Base-by-base conservation (phyloP, 2,329 filamentous ascomycete genomes). In the Ceratocystis albifundus region DNA sequence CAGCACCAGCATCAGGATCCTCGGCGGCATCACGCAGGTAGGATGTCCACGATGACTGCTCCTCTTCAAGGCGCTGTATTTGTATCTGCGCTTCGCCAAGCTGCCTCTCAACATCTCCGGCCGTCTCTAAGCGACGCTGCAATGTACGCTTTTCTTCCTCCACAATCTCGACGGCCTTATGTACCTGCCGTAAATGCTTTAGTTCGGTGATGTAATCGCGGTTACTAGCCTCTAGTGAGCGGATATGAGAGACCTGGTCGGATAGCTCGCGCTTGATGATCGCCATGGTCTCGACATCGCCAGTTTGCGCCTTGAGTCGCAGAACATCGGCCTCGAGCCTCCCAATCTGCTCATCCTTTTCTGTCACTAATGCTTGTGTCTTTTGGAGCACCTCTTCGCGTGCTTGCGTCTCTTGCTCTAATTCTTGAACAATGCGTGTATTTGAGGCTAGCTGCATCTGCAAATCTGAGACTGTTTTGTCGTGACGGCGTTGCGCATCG, bases 141-240 rank as follows among this genome's bases (percentile, higher is more conserved):
- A 99, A 77, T 0, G 85, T 84, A 69, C 89, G 82, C 79, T 97
- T 97, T 77, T 99, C 91, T 74, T 99, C 94, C 73, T 99, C 91
- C 0, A 97, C 88, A 1, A 99, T 84, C 72, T 96, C 90, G 1
- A 96, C 87, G n/a, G 89, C 90, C 76, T 89, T 93, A 74, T 91
- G 87, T 2, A 88, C 77, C 70, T 91, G 88, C 15, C 91, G 87
- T 46, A 95, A 81, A 70, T 91, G 88, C 71, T 88, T 90, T 45
- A 99, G 77, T 73, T 99, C 93, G 0, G 81, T 76, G 15, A 84
- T 79, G 72, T 96, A 89, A 62, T 96, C 90, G 28, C 89, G 82
- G 69, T 90, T 96, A 45, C 84, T 84, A 0, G 84, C 81, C 74
- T 99, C 94, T 2, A 99, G 79, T 36, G 84, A 86, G 68, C 90